These are phyloP conservation scores for Scheffersomyces quercinus DNA, from an alignment of 1,139 yeast species.

Conservation along the genomic window DNA sequence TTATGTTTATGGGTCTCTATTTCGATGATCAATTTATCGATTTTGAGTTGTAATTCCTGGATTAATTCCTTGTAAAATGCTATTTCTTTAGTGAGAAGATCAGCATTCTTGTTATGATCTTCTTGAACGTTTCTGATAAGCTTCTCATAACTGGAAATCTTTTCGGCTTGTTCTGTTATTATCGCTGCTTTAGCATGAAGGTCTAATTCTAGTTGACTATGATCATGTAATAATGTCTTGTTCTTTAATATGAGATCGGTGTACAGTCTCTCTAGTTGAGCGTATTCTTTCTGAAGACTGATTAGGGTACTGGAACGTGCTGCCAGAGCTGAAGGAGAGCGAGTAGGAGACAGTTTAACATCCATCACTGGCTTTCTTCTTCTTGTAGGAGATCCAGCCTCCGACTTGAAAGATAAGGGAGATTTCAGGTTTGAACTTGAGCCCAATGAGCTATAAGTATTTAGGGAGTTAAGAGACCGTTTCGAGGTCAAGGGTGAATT, in stretches of 20 bases:
- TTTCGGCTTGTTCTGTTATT: slow-evolving; percentile 20
- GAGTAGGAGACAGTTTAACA: neutral
- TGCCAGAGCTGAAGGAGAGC: neutral
- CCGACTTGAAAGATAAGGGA: neutral
- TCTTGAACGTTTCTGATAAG: slow-evolving; percentile 19
- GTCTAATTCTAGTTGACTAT: slow-evolving; percentile 24
- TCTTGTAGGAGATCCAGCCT: neutral
- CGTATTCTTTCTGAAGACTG: slow-evolving; percentile 9
- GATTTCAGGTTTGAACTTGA: neutral
- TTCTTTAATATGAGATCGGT: slow-evolving; percentile 28
- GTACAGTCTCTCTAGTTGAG: slow-evolving; percentile 24
- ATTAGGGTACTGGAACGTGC: neutral
- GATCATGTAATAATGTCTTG: slow-evolving; percentile 20
- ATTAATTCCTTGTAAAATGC: slow-evolving; percentile 34
- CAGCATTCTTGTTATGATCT: slow-evolving; percentile 27
- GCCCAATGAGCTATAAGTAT: neutral
- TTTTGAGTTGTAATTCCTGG: slow-evolving; percentile 30
- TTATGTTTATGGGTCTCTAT: slow-evolving; percentile 8
- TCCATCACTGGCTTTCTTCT: slow-evolving; percentile 1
- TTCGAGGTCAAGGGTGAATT: slow-evolving; percentile 10
- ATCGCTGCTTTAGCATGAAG: slow-evolving; percentile 16
- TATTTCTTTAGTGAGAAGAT: slow-evolving; percentile 31
- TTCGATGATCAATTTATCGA: slow-evolving; percentile 26
- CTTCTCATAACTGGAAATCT: slow-evolving; percentile 21
- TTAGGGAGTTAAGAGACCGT: slow-evolving; percentile 8